These are phyloP conservation scores for Scleromitrula shiraiana DNA, from an alignment of 2,329 filamentous ascomycete genomes.

Conservation along the genomic window DNA sequence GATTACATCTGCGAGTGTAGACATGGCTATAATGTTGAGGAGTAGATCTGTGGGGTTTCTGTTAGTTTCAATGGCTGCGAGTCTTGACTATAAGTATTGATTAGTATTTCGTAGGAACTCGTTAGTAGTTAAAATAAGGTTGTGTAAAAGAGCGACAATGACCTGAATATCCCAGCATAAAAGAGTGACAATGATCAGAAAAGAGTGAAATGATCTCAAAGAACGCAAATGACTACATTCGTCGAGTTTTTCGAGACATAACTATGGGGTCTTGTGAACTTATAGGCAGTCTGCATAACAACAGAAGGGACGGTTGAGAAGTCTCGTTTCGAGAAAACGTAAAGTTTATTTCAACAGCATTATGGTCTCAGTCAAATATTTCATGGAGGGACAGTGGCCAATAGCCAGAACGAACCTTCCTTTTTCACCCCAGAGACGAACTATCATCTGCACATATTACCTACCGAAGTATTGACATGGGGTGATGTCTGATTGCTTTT, in stretches of 20 bases:
- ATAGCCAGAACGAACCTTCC: too few species aligned
- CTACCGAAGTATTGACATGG: neutral
- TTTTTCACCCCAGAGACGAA: neutral
- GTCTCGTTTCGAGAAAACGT: too few species aligned
- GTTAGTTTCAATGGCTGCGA: neutral
- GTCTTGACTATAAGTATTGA: too few species aligned
- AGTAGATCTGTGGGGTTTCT: neutral
- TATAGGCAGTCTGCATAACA: too few species aligned
- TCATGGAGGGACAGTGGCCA: too few species aligned
- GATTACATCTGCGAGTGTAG: conserved; percentile 16
- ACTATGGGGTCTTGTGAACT: conserved; percentile 2
- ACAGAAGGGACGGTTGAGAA: too few species aligned
- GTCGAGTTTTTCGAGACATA: conserved; percentile 2
- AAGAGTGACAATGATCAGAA: neutral
- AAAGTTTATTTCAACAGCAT: too few species aligned
- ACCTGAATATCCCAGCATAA: neutral
- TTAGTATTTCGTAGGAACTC: neutral
- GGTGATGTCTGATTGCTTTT: neutral
- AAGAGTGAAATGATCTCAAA: too few species aligned
- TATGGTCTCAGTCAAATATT: too few species aligned
- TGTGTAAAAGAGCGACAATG: neutral
- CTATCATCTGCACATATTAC: neutral
- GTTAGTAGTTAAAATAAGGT: neutral
- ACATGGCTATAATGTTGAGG: conserved; percentile 11
- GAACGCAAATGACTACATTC: conserved; percentile 6